Base-by-base conservation (phyloP, 371 early-diverging fungal species). In the Syncephalastrum sp. region DNA sequence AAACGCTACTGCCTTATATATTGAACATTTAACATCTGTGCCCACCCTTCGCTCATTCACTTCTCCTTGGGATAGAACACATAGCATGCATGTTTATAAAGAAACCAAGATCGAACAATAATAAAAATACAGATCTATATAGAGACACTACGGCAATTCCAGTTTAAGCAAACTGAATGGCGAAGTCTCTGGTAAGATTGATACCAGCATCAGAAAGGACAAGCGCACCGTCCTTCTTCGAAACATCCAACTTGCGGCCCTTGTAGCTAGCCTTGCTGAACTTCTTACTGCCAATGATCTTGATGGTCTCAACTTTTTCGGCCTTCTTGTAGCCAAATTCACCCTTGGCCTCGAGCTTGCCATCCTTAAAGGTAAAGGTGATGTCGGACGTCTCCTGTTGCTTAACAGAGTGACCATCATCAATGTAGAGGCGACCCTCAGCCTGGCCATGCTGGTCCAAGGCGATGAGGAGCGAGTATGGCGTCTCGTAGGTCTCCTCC, bases 371-470 rank as follows among this genome's bases (percentile, higher is more conserved):
- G 3, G 42, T 48, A 44, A 69, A 73, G 10, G 33, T 52, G 45
- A 73, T 69, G 57, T 62, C 57, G 41, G 74, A 73, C 16, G 57
- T 59, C 15, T 24, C 27, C 1, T 52, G 47, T n/a, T 67, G 70
- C 4, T 72, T 23, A 12, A 77, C 49, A 3, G 83, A 80, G 16
- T 70, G 63, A 17, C 82, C 83, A 55, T 86, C 84, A 57, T 86
- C 86, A n/a, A 84, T 61, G 63, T 79, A 82, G 33, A 83, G 56
- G 43, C 67, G 69, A 42, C 86, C 86, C 13, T 58, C 54, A 1
- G 86, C 83, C 24, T 49, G 24, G 13, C 64, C 70, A 1, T 51
- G 15, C 1, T 61, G 47, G 49, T 83, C 81, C 47, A 85, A 68
- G 3, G 84, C 86, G 47, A 85, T 51, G 8, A 82, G 50, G 47